Evolutionary conservation across 148 eudicot genomes (phyloP), one percentile per base, ranked within the genome.

Genomic region (Agrostemma githago): DNA sequence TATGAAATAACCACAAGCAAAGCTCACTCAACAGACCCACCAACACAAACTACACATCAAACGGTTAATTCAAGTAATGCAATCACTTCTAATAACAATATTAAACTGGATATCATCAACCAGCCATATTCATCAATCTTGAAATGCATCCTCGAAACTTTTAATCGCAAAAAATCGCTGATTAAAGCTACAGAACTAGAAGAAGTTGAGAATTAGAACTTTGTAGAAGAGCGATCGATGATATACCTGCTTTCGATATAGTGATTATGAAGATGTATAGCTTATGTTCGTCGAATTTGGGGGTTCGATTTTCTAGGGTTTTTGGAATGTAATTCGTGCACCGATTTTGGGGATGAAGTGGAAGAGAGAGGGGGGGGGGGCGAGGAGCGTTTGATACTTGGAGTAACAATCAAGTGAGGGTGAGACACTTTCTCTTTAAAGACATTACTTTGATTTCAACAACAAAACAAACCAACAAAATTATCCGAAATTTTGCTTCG

Each of bases 281-380:
- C 0, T 42, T 2, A 2, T 7, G 26, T 67, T 43, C 14, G 8
- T 43, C 10, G 20, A 67, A 41, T 67, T 67, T 6, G 70, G 12
- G 53, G 26, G 20, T 66, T n/a, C 2, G 20, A 44, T 2, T 62
- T 39, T 67, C 38, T 67, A 67, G 71, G 71, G 71, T 67, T 67
- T 67, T 67, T 39, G 42, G 44, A 34, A 26, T 26, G 68, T 14
- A 9, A 38, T 64, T 64, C 20, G 66, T 8, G 40, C 66, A 21
- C 40, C 66, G 66, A 62, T 9, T 62, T 62, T 62, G 11, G 66
- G 66, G 39, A 15, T 51, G 56, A 15, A 51, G 56, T 51, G 56
- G 56, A 14, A 15, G 14, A 51, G 56, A 51, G 56, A 4, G 56
- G 56, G 15, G 56, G 1, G 34, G 34, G 56, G 15, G 56, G 7